phyloP scores from a whole-genome alignment of 176 grass and related monocot genomes.

The Lolium perenne region DNA sequence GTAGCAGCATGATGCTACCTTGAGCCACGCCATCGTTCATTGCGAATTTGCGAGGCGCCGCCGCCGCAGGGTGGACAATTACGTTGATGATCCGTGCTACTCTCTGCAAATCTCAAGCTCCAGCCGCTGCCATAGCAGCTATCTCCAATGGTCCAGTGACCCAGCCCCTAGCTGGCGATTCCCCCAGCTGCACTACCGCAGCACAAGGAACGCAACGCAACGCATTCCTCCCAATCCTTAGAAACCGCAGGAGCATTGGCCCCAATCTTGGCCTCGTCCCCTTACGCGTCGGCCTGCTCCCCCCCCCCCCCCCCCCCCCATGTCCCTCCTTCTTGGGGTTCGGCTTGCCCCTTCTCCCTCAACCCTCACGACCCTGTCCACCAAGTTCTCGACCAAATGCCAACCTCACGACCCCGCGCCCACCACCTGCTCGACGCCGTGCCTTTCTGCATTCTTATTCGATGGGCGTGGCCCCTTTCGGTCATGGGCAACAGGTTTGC shows the following conservation, averaged over 20 bases:
- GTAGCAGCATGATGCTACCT: too few species aligned
- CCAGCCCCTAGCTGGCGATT: too few species aligned
- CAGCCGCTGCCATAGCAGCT: slow-evolving; percentile 27
- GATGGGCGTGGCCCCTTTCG: slow-evolving; percentile 55
- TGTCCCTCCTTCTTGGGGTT: too few species aligned
- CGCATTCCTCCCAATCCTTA: neutral
- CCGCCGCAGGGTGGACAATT: neutral
- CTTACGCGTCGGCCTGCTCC: slow-evolving; percentile 57
- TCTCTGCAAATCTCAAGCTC: slow-evolving; percentile 46
- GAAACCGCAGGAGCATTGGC: neutral
- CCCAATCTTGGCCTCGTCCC: slow-evolving; percentile 36
- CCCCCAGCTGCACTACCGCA: neutral
- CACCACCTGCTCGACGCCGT: slow-evolving; percentile 52
- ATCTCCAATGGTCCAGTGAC: neutral
- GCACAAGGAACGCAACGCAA: neutral
- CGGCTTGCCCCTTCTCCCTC: too few species aligned
- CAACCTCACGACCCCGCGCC: neutral
- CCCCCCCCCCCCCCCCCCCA: slow-evolving; percentile 36
- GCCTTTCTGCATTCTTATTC: slow-evolving; percentile 53
- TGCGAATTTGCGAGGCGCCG: slow-evolving; percentile 20
- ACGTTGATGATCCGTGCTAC: slow-evolving; percentile 32
- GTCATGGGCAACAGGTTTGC: slow-evolving; percentile 59
- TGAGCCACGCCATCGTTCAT: slow-evolving; percentile 24
- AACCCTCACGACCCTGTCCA: too few species aligned
- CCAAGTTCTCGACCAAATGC: too few species aligned